phyloP scores from a whole-genome alignment of 1,284 basidiomycete genomes.

The Tetrapyrgos nigripes region DNA sequence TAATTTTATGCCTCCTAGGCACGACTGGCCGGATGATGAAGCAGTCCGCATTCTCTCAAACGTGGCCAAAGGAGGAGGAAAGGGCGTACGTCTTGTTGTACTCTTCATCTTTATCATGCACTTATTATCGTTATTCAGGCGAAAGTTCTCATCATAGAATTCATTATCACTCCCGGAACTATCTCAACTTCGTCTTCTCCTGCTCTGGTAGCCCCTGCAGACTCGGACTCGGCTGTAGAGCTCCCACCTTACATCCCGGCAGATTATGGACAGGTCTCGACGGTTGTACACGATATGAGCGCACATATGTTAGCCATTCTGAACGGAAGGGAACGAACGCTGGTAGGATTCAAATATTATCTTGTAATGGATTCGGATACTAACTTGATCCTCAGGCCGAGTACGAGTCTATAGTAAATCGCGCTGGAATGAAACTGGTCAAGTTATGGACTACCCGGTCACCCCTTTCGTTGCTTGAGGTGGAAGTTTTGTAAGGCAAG shows the following conservation, averaged over 20 bases:
- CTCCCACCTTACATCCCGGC: not conserved
- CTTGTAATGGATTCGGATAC: not conserved
- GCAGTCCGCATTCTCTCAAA: not conserved
- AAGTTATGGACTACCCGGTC: too few species aligned
- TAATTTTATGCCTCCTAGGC: not conserved
- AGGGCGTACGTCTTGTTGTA: not conserved
- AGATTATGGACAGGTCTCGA: not conserved
- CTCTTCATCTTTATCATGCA: not conserved
- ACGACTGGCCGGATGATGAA: not conserved
- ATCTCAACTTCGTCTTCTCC: too few species aligned
- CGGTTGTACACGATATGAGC: not conserved
- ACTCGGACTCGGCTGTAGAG: not conserved
- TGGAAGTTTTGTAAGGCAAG: too few species aligned
- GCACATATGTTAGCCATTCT: not conserved
- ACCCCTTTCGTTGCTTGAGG: too few species aligned
- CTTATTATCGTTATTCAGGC: not conserved
- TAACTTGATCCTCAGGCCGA: not conserved
- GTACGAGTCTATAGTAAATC: not conserved
- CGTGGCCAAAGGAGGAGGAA: not conserved
- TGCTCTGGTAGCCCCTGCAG: too few species aligned
- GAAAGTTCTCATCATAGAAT: not conserved
- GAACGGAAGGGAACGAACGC: not conserved
- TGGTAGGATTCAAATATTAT: not conserved
- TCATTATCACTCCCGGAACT: not conserved
- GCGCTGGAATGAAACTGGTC: not conserved